Conservation (phyloP, 2,329 filamentous ascomycete species). For the Penicillium paneum region DNA sequence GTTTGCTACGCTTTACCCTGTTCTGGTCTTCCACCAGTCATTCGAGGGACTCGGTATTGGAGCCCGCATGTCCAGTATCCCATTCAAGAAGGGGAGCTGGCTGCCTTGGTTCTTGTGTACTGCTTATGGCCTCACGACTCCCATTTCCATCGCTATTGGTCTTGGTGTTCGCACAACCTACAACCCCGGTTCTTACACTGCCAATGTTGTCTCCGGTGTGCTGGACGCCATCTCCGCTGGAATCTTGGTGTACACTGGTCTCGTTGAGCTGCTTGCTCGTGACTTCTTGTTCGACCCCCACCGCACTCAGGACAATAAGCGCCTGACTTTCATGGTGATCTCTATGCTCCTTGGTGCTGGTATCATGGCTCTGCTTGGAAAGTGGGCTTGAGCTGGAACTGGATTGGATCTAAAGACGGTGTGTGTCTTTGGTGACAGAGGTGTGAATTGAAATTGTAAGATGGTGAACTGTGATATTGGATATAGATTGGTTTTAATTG, state of each 20-base stretch:
- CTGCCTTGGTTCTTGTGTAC: conserved; percentile 51
- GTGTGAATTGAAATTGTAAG: background rate
- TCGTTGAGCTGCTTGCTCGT: conserved; percentile 50
- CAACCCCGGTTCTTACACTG: conserved; percentile 41
- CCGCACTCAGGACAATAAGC: conserved; percentile 39
- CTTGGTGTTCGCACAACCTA: conserved; percentile 48
- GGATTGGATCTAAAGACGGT: background rate
- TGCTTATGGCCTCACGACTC: conserved; percentile 53
- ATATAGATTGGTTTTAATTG: background rate
- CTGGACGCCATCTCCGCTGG: conserved; percentile 50
- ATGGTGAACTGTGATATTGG: background rate
- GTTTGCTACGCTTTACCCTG: conserved; percentile 57
- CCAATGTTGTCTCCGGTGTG: conserved; percentile 47
- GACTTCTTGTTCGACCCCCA: conserved; percentile 52
- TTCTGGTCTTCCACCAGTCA: conserved; percentile 62
- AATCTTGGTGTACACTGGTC: conserved; percentile 50
- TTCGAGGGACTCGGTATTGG: conserved; percentile 64
- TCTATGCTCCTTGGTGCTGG: conserved; percentile 42
- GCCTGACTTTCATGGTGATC: conserved; percentile 44
- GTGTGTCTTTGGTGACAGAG: background rate
- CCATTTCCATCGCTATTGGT: conserved; percentile 49
- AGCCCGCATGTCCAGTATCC: conserved; percentile 57
- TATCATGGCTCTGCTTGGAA: conserved; percentile 51
- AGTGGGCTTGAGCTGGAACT: conserved; percentile 44
- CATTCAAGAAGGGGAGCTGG: conserved; percentile 46